Evolutionary conservation across 495 filamentous ascomycete species (phyloP), one percentile per base, ranked within the genome.

Genomic region (Ascobolus immersus): DNA sequence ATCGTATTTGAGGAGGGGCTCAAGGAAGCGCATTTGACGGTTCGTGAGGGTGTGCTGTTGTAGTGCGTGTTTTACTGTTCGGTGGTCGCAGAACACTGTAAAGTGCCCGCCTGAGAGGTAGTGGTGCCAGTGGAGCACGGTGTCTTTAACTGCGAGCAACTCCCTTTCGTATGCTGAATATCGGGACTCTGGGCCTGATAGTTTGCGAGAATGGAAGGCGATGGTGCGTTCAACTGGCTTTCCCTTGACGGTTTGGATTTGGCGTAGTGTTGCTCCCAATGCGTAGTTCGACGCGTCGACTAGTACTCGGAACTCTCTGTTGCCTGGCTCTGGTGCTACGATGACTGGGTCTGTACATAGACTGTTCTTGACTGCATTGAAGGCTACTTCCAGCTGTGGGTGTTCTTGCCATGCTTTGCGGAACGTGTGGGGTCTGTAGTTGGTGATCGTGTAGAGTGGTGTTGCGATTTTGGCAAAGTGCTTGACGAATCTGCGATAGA

Each of bases 401-500:
- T 10, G 24, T n/a, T 23, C 33, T 20, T 21, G 7, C 2, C 17
- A 32, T 0, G 10, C n/a, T n/a, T n/a, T n/a, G n/a, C n/a, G n/a
- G n/a, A n/a, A n/a, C n/a, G n/a, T n/a, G n/a, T n/a, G 19, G 0
- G 13, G 0, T 4, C 27, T 14, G 6, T 34, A 11, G 0, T 12
- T 15, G 2, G 29, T 27, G 5, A 38, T 6, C 2, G 5, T 5
- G 0, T 3, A 17, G 2, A 38, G 13, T 4, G 29, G 36, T 3
- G 5, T 5, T 10, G 17, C 28, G 4, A 33, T 2, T 0, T 1
- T 0, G 1, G 13, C 34, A 37, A 41, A 56, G 15, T 41, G 25
- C 10, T 39, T 35, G 27, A 56, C 47, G 38, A 55, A 56, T 9
- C 20, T 4, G 15, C 35, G 20, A 30, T 54, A 56, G 41, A 55